Conservation (phyloP, 2,329 filamentous ascomycete species). For the Helicocarpus griseus region DNA sequence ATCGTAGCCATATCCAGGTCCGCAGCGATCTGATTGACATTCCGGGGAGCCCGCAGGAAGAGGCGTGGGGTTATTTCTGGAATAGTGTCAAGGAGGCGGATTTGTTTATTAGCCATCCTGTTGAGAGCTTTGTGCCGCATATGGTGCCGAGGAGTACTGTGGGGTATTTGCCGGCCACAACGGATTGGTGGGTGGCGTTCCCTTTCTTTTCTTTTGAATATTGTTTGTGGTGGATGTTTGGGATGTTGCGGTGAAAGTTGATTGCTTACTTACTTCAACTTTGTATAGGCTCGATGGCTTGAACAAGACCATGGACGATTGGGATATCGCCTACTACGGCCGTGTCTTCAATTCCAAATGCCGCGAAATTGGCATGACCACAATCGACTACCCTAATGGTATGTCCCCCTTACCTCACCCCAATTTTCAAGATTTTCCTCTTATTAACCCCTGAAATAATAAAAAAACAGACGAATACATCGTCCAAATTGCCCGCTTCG, state of each 20-base stretch:
- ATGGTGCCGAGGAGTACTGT: slow-evolving; percentile 58
- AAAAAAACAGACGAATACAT: slow-evolving; percentile 55
- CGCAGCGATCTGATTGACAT: slow-evolving; percentile 60
- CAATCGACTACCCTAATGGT: slow-evolving; percentile 31
- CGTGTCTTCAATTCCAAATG: slow-evolving; percentile 59
- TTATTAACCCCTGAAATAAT: slow-evolving; percentile 39
- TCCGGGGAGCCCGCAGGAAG: slow-evolving; percentile 56
- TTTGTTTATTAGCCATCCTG: slow-evolving; percentile 73
- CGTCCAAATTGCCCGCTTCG: slow-evolving; percentile 70
- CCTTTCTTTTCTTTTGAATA: background rate
- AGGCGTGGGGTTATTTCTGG: slow-evolving; percentile 71
- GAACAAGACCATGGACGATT: slow-evolving; percentile 63
- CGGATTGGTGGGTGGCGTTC: slow-evolving; percentile 58
- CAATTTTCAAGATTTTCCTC: slow-evolving; percentile 10
- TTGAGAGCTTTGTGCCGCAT: slow-evolving; percentile 62
- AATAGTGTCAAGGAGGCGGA: slow-evolving; percentile 60
- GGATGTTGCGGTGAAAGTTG: too few relatives aligned
- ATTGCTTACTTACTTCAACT: slow-evolving; percentile 7
- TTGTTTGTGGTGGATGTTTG: too few relatives aligned
- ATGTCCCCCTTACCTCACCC: slow-evolving; percentile 1
- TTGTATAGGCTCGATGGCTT: slow-evolving; percentile 59
- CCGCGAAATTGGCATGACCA: slow-evolving; percentile 45
- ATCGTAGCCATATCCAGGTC: slow-evolving; percentile 75
- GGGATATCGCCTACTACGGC: slow-evolving; percentile 64
- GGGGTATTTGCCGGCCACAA: slow-evolving; percentile 68